Evolutionary conservation across 805 yeast genomes (phyloP).

Genomic region (Cyberlindnera amylophila): DNA sequence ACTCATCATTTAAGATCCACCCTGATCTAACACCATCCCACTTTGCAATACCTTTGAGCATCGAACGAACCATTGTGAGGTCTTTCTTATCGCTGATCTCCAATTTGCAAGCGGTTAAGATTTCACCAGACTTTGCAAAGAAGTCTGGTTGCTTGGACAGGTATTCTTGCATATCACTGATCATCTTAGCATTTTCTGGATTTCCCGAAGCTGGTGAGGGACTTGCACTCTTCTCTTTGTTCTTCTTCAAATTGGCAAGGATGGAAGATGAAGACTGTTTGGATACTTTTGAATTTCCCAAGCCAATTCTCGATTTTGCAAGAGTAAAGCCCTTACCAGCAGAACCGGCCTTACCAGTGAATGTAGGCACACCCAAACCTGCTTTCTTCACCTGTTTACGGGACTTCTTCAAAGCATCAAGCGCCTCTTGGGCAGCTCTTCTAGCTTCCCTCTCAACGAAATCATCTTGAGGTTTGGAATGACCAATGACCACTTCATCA

Average conservation of each 20-base stretch:
- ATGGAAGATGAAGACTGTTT: slow-evolving; percentile 44
- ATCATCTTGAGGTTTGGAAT: slow-evolving; percentile 30
- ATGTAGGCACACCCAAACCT: slow-evolving; percentile 81
- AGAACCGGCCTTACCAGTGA: slow-evolving; percentile 90
- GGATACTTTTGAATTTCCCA: slow-evolving; percentile 10
- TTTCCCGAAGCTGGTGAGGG: slow-evolving; percentile 2
- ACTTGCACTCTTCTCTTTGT: slow-evolving; percentile 23
- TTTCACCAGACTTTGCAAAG: slow-evolving; percentile 47
- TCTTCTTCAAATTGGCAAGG: slow-evolving; percentile 43
- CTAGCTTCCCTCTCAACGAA: slow-evolving; percentile 59
- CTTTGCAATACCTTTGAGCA: slow-evolving; percentile 60
- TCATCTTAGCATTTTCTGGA: slow-evolving; percentile 19
- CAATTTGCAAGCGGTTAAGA: slow-evolving; percentile 36
- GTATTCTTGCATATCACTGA: slow-evolving; percentile 38
- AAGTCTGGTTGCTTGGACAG: slow-evolving; percentile 33
- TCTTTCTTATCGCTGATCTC: slow-evolving; percentile 47
- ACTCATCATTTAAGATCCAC: slow-evolving; percentile 64
- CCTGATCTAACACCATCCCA: slow-evolving; percentile 61
- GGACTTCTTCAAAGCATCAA: slow-evolving; percentile 57
- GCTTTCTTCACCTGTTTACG: slow-evolving; percentile 35
- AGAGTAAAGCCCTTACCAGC: slow-evolving; percentile 56
- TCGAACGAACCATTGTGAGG: slow-evolving; percentile 58
- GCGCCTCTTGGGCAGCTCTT: slow-evolving; percentile 48
- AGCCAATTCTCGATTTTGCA: slow-evolving; percentile 12
- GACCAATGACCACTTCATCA: slow-evolving; percentile 65